Percentiles rank a stretch among this genome's conserved stretches.
Evolutionary conservation across 2,329 filamentous ascomycete species (phyloP).

Genomic region (Phaeosphaeriaceae sp.): DNA sequence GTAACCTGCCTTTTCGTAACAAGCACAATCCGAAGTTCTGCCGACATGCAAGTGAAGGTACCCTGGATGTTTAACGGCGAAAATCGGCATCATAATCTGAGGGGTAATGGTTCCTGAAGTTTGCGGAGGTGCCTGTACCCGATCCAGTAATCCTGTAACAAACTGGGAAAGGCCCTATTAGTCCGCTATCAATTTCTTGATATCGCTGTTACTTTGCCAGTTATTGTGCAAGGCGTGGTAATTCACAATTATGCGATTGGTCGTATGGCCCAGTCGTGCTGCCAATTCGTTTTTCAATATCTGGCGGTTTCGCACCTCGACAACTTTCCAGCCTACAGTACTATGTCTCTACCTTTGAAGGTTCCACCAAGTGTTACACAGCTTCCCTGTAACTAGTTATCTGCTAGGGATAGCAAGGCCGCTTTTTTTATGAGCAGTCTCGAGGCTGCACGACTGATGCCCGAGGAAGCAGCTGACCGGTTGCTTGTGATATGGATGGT

Average conservation of each 20-base stretch:
- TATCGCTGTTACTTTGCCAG: no score
- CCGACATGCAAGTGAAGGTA: conserved; percentile 40
- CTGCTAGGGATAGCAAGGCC: conserved; percentile 9
- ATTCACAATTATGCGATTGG: neutral
- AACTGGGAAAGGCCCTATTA: no score
- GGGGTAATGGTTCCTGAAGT: conserved; percentile 35
- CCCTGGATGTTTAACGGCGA: conserved; percentile 45
- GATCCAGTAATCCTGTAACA: conserved; percentile 4
- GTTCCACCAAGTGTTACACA: conserved; percentile 18
- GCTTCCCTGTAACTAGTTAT: conserved; percentile 7
- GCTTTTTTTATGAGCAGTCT: conserved; percentile 6
- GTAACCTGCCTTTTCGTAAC: conserved; percentile 17
- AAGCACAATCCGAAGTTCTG: conserved; percentile 48
- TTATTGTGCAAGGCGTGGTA: no score
- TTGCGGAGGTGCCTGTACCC: conserved; percentile 52
- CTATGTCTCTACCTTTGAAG: conserved; percentile 16
- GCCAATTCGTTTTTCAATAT: conserved; percentile 44
- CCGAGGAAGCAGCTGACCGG: conserved; percentile 20
- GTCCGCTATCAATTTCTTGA: no score
- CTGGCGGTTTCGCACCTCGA: conserved; percentile 45
- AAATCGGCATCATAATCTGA: conserved; percentile 41
- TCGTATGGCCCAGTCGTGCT: neutral
- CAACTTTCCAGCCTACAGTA: conserved; percentile 7
- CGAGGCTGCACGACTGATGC: conserved; percentile 16
- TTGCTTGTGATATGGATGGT: neutral